Percentiles rank a stretch among this genome's conserved stretches.
These are phyloP conservation scores for Pyrenula aspistea DNA, from an alignment of 495 filamentous ascomycete genomes.

Conservation along the genomic window DNA sequence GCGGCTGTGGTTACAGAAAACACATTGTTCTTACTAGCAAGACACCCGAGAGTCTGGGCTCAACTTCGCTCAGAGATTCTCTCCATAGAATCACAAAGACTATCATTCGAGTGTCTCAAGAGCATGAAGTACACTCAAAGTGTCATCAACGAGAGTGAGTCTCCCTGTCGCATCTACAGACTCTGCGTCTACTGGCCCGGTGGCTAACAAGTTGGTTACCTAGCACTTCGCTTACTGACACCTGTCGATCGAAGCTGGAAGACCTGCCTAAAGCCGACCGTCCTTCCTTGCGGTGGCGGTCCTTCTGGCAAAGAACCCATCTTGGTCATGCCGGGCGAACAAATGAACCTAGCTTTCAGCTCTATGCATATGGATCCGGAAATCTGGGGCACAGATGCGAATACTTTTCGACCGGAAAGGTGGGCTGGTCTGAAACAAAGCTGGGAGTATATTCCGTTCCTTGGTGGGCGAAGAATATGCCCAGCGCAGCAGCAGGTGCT, in stretches of 20 bases:
- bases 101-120: conserved; percentile 60
- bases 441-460: background rate
- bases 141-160: conserved; percentile 73
- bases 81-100: conserved; percentile 56
- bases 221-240: too few species aligned
- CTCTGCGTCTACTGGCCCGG: too few species aligned
- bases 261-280: background rate
- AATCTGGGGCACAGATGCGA: background rate
- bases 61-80: conserved; percentile 70
- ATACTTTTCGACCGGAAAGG: background rate
- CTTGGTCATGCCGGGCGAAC: background rate
- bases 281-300: background rate
- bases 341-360: background rate
- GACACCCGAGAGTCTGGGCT: conserved; percentile 47
- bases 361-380: background rate
- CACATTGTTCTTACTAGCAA: conserved; percentile 63
- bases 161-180: too few species aligned
- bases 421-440: background rate
- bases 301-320: background rate
- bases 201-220: too few species aligned
- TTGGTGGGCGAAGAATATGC: background rate
- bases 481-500: background rate
- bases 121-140: conserved; percentile 63
- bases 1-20: conserved; percentile 66
- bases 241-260: too few species aligned